These are phyloP conservation scores for Tolypocladium endophyticum DNA, from an alignment of 2,329 filamentous ascomycete genomes.

Conservation along the genomic window DNA sequence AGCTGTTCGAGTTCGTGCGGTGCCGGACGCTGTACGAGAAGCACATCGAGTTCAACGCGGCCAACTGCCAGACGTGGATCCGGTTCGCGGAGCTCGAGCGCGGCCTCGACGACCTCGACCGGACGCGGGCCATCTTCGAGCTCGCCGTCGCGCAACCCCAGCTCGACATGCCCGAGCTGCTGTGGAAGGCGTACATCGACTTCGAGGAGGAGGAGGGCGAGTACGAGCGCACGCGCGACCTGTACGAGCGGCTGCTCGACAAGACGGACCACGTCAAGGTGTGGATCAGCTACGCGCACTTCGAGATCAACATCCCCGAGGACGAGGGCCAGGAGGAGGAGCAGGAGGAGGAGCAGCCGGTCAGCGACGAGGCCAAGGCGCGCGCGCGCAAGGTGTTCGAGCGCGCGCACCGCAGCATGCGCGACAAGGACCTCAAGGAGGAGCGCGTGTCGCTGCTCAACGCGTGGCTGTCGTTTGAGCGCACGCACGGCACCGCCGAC, in stretches of 20 bases:
- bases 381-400: slow-evolving; percentile 77
- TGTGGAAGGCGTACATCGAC: slow-evolving; percentile 98
- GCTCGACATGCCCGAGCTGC: slow-evolving; percentile 91
- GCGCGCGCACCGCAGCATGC: slow-evolving; percentile 77
- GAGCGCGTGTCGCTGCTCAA: slow-evolving; percentile 88
- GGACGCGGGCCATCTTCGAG: slow-evolving; percentile 84
- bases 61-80: slow-evolving; percentile 92
- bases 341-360: slow-evolving; percentile 53
- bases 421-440: slow-evolving; percentile 82
- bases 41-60: slow-evolving; percentile 82
- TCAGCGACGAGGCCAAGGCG: slow-evolving; percentile 74
- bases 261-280: slow-evolving; percentile 99
- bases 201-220: slow-evolving; percentile 95
- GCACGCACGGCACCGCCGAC: slow-evolving; percentile 63
- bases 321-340: slow-evolving; percentile 41
- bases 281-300: slow-evolving; percentile 97
- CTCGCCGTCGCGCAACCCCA: slow-evolving; percentile 72
- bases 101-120: slow-evolving; percentile 79
- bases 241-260: slow-evolving; percentile 84
- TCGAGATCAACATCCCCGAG: slow-evolving; percentile 90
- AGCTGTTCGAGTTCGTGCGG: slow-evolving; percentile 85
- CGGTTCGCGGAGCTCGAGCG: slow-evolving; percentile 90
- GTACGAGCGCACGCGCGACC: slow-evolving; percentile 66
- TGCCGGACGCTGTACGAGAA: slow-evolving; percentile 91
- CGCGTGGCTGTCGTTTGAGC: slow-evolving; percentile 88